phyloP scores from a whole-genome alignment of 352 stramenopile genomes.

The Phytophthora sp. region DNA sequence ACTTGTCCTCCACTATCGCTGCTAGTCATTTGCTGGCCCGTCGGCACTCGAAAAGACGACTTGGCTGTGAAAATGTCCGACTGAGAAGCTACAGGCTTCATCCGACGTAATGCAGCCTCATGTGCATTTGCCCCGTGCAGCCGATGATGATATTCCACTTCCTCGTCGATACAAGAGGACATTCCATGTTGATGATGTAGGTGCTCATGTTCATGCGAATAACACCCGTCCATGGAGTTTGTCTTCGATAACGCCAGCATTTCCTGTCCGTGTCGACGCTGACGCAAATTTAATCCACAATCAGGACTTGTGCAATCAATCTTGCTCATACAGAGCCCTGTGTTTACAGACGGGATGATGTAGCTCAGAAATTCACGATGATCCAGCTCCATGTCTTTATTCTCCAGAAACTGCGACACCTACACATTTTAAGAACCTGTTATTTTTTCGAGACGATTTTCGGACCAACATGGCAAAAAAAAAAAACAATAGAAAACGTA shows the following conservation, averaged over 20 bases:
- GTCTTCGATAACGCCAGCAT: slow-evolving; percentile 11
- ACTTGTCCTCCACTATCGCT: no score
- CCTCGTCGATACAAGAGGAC: slow-evolving; percentile 20
- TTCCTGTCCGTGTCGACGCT: slow-evolving; percentile 14
- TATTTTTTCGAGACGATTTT: no score
- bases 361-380: slow-evolving; percentile 83
- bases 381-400: slow-evolving; percentile 85
- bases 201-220: slow-evolving; percentile 31
- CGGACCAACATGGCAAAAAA: no score
- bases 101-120: slow-evolving; percentile 26
- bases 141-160: slow-evolving; percentile 33
- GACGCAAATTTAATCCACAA: slow-evolving; percentile 15
- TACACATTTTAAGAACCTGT: no score
- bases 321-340: slow-evolving; percentile 59
- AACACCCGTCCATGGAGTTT: slow-evolving; percentile 11
- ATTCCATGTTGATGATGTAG: slow-evolving; percentile 32
- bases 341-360: slow-evolving; percentile 83
- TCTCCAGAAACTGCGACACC: slow-evolving; percentile 83
- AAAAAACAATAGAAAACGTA: no score
- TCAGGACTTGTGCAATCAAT: slow-evolving; percentile 4
- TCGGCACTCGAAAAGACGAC: slow-evolving; percentile 15
- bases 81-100: slow-evolving; percentile 38
- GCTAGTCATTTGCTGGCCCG: not conserved
- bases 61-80: slow-evolving; percentile 39
- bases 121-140: slow-evolving; percentile 20